A percentile compares a stretch with the other conserved stretches of the same genome.
These are phyloP conservation scores for Paecilomyces variotii DNA, from an alignment of 2,329 filamentous ascomycete genomes.

Conservation along the genomic window DNA sequence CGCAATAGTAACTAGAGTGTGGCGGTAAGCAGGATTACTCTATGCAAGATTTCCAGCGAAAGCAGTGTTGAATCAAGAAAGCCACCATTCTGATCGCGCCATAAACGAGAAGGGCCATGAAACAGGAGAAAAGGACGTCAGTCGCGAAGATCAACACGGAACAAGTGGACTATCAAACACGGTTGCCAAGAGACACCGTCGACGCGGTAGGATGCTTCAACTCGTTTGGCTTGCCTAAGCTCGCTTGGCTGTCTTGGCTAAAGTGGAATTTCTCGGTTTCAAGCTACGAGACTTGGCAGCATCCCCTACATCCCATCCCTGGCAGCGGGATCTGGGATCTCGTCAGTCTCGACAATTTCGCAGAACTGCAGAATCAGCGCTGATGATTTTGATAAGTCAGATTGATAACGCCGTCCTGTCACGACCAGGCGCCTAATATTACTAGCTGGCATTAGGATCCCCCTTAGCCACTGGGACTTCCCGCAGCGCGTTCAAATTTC, in stretches of 20 bases:
- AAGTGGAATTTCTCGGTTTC: neutral
- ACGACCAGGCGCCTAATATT: too few relatives aligned
- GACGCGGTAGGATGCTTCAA: neutral
- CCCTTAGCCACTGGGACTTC: too few relatives aligned
- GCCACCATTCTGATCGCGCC: neutral
- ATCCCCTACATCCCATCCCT: neutral
- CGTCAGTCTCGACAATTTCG: neutral
- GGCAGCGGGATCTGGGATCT: neutral
- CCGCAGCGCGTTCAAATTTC: too few relatives aligned
- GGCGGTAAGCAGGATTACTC: neutral
- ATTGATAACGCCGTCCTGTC: too few relatives aligned
- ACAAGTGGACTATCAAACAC: neutral
- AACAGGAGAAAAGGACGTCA: neutral
- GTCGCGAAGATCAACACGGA: neutral
- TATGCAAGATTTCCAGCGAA: neutral
- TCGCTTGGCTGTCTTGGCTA: neutral
- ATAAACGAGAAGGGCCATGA: neutral
- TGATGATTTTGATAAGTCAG: too few relatives aligned
- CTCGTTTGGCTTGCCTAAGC: neutral
- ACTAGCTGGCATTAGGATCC: too few relatives aligned
- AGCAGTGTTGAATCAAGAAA: neutral
- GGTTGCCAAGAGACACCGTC: neutral
- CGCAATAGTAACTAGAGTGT: neutral
- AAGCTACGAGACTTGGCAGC: neutral
- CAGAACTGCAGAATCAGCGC: neutral